Evolutionary conservation across 2,329 filamentous ascomycete species (phyloP).

Genomic region (Aspergillus arachidicola): DNA sequence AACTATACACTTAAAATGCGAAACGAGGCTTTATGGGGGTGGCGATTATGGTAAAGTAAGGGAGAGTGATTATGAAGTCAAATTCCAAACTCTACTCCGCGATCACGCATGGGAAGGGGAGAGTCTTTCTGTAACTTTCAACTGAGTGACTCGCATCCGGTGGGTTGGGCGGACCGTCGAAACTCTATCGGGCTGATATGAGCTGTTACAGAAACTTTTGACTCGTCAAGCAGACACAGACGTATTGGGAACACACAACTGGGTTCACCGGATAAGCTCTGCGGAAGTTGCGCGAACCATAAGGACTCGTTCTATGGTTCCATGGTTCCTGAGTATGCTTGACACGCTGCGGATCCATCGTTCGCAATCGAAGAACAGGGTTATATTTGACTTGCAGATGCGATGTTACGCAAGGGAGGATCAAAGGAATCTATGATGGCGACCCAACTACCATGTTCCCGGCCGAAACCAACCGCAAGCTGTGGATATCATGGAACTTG

Average conservation of each 20-base stretch:
- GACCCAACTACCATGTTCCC: not conserved
- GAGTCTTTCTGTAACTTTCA: not conserved
- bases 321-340: not conserved
- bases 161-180: not conserved
- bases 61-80: not conserved
- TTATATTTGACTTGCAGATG: not conserved
- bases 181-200: not conserved
- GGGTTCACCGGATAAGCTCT: not conserved
- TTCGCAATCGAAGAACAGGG: not conserved
- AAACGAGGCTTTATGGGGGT: not conserved
- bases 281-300: constrained; percentile 5
- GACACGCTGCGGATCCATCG: not conserved
- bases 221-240: not conserved
- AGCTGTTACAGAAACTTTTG: not conserved
- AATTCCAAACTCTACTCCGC: not conserved
- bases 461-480: not conserved
- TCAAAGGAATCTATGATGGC: not conserved
- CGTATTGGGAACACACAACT: not conserved
- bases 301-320: not conserved
- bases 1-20: constrained; percentile 1
- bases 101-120: not conserved
- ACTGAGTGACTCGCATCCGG: not conserved
- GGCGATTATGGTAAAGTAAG: not conserved
- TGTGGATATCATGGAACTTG: not conserved
- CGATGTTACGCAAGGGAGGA: not conserved